A percentile compares a stretch with the other conserved stretches of the same genome.
These are phyloP conservation scores for Psilocybe mexicana DNA, from an alignment of 1,284 basidiomycete species.

Conservation along the genomic window DNA sequence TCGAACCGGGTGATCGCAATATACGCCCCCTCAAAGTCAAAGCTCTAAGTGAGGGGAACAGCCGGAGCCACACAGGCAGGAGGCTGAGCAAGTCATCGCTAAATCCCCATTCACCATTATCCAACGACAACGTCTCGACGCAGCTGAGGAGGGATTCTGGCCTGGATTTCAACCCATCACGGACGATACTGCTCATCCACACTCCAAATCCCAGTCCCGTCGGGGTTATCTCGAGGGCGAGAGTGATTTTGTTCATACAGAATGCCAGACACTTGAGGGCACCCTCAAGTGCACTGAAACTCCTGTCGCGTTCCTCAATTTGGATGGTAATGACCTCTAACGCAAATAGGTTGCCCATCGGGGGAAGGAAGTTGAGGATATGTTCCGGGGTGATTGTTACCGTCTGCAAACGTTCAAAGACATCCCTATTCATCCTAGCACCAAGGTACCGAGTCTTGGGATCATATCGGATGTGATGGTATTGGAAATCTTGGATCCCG, in stretches of 20 bases:
- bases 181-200: conserved; percentile 17
- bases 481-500: conserved; percentile 12
- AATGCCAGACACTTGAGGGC: conserved; percentile 12
- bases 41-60: conserved; percentile 17
- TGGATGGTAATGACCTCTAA: conserved; percentile 12
- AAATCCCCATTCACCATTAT: conserved; percentile 21
- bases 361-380: conserved; percentile 19
- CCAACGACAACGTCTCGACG: conserved; percentile 19
- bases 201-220: conserved; percentile 17
- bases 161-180: conserved; percentile 7
- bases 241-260: conserved; percentile 15
- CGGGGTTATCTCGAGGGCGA: conserved; percentile 15
- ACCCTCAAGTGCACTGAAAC: conserved; percentile 16
- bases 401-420: conserved; percentile 13
- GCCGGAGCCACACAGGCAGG: conserved; percentile 18
- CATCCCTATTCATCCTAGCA: not conserved
- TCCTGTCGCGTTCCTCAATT: conserved; percentile 14
- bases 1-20: not conserved
- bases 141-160: conserved; percentile 14
- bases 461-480: conserved; percentile 22
- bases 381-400: conserved; percentile 18
- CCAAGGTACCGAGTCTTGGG: conserved; percentile 12
- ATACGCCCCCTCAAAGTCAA: conserved; percentile 12
- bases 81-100: conserved; percentile 4
- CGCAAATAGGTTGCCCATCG: conserved; percentile 5